These are phyloP conservation scores for Lagenidium giganteum DNA, from an alignment of 352 stramenopile genomes.

Conservation along the genomic window DNA sequence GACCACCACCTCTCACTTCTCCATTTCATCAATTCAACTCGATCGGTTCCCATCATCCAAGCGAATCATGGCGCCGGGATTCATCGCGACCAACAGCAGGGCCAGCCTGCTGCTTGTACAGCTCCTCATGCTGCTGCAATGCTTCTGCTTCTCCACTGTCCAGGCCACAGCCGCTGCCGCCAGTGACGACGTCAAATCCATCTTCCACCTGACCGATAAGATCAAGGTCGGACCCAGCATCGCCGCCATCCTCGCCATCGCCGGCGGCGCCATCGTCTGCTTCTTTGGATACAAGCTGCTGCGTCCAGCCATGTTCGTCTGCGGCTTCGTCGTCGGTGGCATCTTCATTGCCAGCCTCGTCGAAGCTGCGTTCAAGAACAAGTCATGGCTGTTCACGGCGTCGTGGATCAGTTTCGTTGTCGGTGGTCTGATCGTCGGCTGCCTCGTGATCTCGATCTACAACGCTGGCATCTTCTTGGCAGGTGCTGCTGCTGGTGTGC, in stretches of 20 bases:
- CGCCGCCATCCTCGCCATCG: slow-evolving; percentile 30
- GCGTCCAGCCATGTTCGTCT: slow-evolving; percentile 47
- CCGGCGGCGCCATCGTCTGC: slow-evolving; percentile 35
- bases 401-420: slow-evolving; percentile 73
- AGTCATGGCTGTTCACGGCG: slow-evolving; percentile 42
- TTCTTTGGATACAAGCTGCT: slow-evolving; percentile 57
- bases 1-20: no score
- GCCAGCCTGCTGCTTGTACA: no score
- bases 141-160: no score
- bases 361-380: slow-evolving; percentile 45
- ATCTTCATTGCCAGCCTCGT: slow-evolving; percentile 41
- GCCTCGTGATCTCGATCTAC: slow-evolving; percentile 49
- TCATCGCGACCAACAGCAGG: no score
- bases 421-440: slow-evolving; percentile 41
- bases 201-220: no score
- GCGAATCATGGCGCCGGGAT: no score
- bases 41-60: no score
- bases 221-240: slow-evolving; percentile 29
- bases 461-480: slow-evolving; percentile 45
- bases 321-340: slow-evolving; percentile 52
- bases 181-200: no score
- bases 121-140: no score
- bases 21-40: no score
- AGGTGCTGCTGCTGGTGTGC: slow-evolving; percentile 45
- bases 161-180: no score